Percentiles rank a stretch among this genome's conserved stretches.
Conservation (phyloP, 352 stramenopile genomes). For the Globisporangium cylindrosporum region DNA sequence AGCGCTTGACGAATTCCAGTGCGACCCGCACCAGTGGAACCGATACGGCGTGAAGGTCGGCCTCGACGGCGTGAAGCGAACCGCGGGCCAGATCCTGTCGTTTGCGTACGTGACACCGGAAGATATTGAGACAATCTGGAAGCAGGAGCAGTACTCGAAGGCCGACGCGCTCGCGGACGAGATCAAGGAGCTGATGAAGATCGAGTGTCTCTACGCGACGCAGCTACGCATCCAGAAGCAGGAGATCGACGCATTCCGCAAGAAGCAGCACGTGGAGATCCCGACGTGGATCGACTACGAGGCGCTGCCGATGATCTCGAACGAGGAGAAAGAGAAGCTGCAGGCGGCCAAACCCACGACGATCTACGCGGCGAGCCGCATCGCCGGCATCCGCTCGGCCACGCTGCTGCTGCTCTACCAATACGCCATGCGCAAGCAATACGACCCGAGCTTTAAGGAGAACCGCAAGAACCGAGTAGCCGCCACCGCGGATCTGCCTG, state of each 20-base stretch:
- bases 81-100: constrained; percentile 67
- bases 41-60: constrained; percentile 75
- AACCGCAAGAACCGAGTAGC: constrained; percentile 25
- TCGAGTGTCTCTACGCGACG: constrained; percentile 91
- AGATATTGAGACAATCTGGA: constrained; percentile 65
- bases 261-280: constrained; percentile 92
- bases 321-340: constrained; percentile 95
- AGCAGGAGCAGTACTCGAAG: constrained; percentile 39
- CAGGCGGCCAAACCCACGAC: constrained; percentile 80
- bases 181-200: constrained; percentile 64
- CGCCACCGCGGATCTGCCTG: constrained; percentile 4
- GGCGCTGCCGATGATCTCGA: constrained; percentile 93
- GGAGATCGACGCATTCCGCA: constrained; percentile 95
- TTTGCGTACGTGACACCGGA: constrained; percentile 58
- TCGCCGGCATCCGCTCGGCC: constrained; percentile 86
- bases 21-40: constrained; percentile 82
- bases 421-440: constrained; percentile 51
- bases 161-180: constrained; percentile 42
- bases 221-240: constrained; percentile 93
- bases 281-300: constrained; percentile 92
- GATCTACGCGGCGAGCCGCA: constrained; percentile 94
- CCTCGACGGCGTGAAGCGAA: constrained; percentile 78
- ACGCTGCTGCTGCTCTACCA: constrained; percentile 79
- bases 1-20: constrained; percentile 53
- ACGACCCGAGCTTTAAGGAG: constrained; percentile 18